Evolutionary conservation across 2,329 filamentous ascomycete genomes (phyloP).

Genomic region (Nemania serpens): DNA sequence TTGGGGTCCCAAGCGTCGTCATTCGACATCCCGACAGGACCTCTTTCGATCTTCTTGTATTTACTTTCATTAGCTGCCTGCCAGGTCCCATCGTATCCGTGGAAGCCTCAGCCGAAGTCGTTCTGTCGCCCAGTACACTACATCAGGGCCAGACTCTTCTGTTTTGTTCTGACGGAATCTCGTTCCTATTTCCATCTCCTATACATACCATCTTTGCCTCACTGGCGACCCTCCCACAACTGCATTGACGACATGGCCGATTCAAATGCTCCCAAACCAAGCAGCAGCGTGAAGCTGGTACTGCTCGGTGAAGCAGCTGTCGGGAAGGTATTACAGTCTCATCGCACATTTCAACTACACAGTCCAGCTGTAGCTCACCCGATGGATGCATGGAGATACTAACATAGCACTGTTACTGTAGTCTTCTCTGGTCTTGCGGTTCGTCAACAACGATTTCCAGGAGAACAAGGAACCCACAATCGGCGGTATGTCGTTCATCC

Average conservation of each 20-base stretch:
- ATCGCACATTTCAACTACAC: background rate
- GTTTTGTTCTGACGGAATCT: background rate
- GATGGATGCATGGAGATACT: conserved; percentile 2
- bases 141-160: background rate
- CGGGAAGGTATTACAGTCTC: conserved; percentile 73
- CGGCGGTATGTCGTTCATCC: conserved; percentile 68
- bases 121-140: conserved; percentile 2
- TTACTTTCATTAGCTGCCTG: conserved; percentile 20
- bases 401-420: conserved; percentile 45
- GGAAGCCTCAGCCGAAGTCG: conserved; percentile 4
- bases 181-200: background rate
- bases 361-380: background rate
- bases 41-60: conserved; percentile 11
- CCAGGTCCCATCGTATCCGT: conserved; percentile 16
- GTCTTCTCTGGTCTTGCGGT: conserved; percentile 96
- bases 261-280: conserved; percentile 82
- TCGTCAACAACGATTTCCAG: conserved; percentile 99
- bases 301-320: conserved; percentile 96
- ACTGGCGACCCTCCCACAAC: conserved; percentile 6
- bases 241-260: conserved; percentile 66
- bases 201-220: background rate
- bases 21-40: conserved; percentile 24
- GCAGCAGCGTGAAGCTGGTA: conserved; percentile 99
- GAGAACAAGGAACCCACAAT: conserved; percentile 99
- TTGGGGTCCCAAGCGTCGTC: conserved; percentile 22